Conservation (phyloP, 2,329 filamentous ascomycete species). For the Hypoxylon sp. region DNA sequence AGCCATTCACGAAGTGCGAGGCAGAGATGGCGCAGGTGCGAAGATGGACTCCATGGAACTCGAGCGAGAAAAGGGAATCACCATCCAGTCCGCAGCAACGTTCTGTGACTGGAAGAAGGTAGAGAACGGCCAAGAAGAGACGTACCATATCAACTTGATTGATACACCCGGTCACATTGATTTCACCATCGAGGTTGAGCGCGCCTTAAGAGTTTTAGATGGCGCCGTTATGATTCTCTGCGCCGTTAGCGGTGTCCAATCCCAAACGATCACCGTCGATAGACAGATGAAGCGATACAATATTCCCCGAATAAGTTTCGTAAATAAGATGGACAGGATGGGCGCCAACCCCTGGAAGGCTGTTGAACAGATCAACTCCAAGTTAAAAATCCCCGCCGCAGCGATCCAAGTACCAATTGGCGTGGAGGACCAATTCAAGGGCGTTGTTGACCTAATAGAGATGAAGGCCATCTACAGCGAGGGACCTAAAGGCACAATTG, state of each 20-base stretch:
- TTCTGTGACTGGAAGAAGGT: conserved; percentile 97
- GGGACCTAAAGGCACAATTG: conserved; percentile 82
- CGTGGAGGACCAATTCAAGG: conserved; percentile 89
- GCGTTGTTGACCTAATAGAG: conserved; percentile 90
- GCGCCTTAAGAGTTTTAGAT: conserved; percentile 93
- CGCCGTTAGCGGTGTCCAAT: conserved; percentile 96
- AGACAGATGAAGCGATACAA: conserved; percentile 99
- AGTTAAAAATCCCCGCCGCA: conserved; percentile 92
- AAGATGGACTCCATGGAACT: conserved; percentile 99
- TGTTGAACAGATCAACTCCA: conserved; percentile 96
- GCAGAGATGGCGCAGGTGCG: conserved; percentile 93
- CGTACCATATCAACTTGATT: conserved; percentile 98
- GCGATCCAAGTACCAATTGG: conserved; percentile 97
- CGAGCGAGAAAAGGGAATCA: conserved; percentile 98
- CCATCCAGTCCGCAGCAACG: conserved; percentile 97
- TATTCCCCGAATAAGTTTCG: conserved; percentile 92
- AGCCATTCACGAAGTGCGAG: conserved; percentile 95
- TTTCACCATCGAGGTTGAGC: conserved; percentile 98
- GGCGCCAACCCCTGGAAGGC: conserved; percentile 98
- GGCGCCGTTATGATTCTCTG: conserved; percentile 99
- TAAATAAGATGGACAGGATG: conserved; percentile 99
- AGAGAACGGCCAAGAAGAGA: conserved; percentile 86
- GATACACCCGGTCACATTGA: conserved; percentile 99
- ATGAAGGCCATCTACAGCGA: conserved; percentile 97
- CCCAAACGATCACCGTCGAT: conserved; percentile 97